Evolutionary conservation across 306 rosid species (phyloP).

Genomic region (Morella rubra): DNA sequence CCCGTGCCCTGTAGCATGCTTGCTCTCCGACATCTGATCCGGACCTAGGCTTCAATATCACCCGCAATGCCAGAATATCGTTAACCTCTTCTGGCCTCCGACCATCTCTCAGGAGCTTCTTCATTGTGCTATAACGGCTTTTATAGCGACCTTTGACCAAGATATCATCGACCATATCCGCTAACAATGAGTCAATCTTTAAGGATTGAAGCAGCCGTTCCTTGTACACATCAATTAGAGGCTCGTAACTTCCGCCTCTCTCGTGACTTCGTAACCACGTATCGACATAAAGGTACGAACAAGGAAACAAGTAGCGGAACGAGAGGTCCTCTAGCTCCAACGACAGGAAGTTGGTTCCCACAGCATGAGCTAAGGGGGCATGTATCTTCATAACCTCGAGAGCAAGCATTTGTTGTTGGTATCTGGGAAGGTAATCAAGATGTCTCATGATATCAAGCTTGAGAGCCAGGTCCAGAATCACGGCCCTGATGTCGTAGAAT

Average conservation of each 20-base stretch:
- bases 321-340: conserved; percentile 83
- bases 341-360: conserved; percentile 66
- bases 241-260: conserved; percentile 36
- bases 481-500: conserved; percentile 78
- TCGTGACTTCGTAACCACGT: conserved; percentile 71
- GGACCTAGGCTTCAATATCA: conserved; percentile 59
- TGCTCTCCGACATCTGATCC: conserved; percentile 58
- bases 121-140: conserved; percentile 90
- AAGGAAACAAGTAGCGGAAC: conserved; percentile 75
- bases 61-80: conserved; percentile 80
- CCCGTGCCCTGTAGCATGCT: conserved; percentile 73
- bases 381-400: conserved; percentile 71
- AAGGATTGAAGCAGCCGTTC: conserved; percentile 49
- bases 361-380: conserved; percentile 87
- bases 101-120: conserved; percentile 88
- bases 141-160: conserved; percentile 71
- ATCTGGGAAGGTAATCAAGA: conserved; percentile 64
- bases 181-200: conserved; percentile 46
- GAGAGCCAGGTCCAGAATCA: conserved; percentile 68
- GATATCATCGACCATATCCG: conserved; percentile 51
- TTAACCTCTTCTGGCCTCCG: conserved; percentile 76
- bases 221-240: conserved; percentile 62
- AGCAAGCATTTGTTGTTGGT: conserved; percentile 72
- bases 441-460: conserved; percentile 81
- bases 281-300: conserved; percentile 74